Percentiles rank a stretch among this genome's conserved stretches.
Evolutionary conservation across 352 stramenopile genomes (phyloP).

Genomic region (Phytophthora sansomeana): DNA sequence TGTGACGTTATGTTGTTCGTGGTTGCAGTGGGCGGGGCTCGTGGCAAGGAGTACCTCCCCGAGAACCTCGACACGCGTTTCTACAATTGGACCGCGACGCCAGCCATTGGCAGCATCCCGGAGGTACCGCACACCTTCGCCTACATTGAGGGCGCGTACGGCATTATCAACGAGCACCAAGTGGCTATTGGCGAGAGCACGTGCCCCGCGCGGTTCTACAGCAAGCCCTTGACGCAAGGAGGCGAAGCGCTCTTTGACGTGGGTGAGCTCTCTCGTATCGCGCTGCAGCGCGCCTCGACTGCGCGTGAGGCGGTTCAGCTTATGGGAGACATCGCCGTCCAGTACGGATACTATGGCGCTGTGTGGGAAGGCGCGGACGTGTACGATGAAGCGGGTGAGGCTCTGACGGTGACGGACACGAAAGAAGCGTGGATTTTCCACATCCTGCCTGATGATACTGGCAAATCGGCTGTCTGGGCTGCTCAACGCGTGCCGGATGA

Average conservation of each 20-base stretch:
- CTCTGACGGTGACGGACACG: constrained; percentile 91
- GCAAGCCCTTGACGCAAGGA: constrained; percentile 65
- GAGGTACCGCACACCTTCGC: constrained; percentile 72
- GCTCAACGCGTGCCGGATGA: constrained; percentile 92
- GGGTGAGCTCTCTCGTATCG: constrained; percentile 86
- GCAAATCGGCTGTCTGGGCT: constrained; percentile 92
- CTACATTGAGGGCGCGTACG: constrained; percentile 84
- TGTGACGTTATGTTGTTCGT: not conserved
- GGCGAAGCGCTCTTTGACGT: constrained; percentile 92
- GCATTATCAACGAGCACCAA: constrained; percentile 87
- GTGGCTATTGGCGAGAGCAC: constrained; percentile 87
- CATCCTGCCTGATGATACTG: constrained; percentile 94
- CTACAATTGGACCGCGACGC: constrained; percentile 71
- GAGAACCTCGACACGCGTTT: constrained; percentile 77
- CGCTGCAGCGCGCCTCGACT: constrained; percentile 85
- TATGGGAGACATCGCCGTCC: constrained; percentile 94
- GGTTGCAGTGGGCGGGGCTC: constrained; percentile 58
- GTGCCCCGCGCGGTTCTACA: constrained; percentile 70
- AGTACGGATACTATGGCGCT: constrained; percentile 95
- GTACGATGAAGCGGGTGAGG: constrained; percentile 87
- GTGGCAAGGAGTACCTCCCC: constrained; percentile 64
- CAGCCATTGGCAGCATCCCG: constrained; percentile 72
- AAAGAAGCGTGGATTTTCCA: constrained; percentile 96
- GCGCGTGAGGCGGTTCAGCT: constrained; percentile 86
- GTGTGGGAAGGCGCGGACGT: constrained; percentile 73